A percentile compares a stretch with the other conserved stretches of the same genome.
phyloP scores from a whole-genome alignment of 2,329 filamentous ascomycete species.

The Calcarisporium arbuscula region DNA sequence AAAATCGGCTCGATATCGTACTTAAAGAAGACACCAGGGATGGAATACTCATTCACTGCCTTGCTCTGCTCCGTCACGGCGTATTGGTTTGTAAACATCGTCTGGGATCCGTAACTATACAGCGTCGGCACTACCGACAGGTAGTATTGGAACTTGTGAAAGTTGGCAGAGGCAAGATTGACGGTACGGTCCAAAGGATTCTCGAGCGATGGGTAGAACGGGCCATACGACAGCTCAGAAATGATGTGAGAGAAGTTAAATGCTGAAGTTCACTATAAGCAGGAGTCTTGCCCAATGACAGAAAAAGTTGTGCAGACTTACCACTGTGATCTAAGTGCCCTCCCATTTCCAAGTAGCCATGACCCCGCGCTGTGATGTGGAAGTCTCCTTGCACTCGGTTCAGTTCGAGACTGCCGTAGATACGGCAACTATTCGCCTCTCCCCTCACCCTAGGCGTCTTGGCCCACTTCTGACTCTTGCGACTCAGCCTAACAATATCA shows the following conservation, averaged over 20 bases:
- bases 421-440: slow-evolving; percentile 68
- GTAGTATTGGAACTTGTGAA: slow-evolving; percentile 98
- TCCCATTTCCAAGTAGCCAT: slow-evolving; percentile 83
- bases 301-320: slow-evolving; percentile 38
- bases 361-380: slow-evolving; percentile 90
- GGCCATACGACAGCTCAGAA: slow-evolving; percentile 91
- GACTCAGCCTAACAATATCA: slow-evolving; percentile 73
- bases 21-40: slow-evolving; percentile 95
- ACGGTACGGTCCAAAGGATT: slow-evolving; percentile 94
- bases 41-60: slow-evolving; percentile 57
- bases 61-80: slow-evolving; percentile 87
- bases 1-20: slow-evolving; percentile 97
- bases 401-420: slow-evolving; percentile 83
- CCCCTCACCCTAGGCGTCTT: slow-evolving; percentile 67
- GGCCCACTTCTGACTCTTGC: slow-evolving; percentile 58
- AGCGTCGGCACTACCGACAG: slow-evolving; percentile 90
- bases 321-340: slow-evolving; percentile 72
- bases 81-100: slow-evolving; percentile 93
- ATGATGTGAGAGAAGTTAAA: slow-evolving; percentile 99
- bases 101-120: slow-evolving; percentile 65
- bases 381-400: slow-evolving; percentile 99
- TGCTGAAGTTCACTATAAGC: slow-evolving; percentile 38
- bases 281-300: slow-evolving; percentile 1
- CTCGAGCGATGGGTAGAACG: slow-evolving; percentile 88
- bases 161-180: slow-evolving; percentile 66